These are phyloP conservation scores for Cochlearia excelsa DNA, from an alignment of 345 rosid species.

Conservation along the genomic window DNA sequence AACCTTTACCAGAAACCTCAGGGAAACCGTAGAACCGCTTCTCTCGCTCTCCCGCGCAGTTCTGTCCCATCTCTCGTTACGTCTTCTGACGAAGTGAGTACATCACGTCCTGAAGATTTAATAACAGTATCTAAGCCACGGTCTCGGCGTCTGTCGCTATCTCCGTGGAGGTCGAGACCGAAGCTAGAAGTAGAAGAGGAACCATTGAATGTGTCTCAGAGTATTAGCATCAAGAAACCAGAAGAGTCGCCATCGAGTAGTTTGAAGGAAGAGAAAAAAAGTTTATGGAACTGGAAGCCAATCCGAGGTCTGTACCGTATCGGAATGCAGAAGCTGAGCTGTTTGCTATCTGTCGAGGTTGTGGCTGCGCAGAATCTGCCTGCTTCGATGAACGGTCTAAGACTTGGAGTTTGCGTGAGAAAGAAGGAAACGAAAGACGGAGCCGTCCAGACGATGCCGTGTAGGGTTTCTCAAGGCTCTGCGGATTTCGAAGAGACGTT, in stretches of 20 bases:
- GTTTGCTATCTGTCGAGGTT: constrained; percentile 84
- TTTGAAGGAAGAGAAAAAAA: constrained; percentile 52
- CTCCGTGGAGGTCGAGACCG: constrained; percentile 84
- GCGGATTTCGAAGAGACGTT: constrained; percentile 94
- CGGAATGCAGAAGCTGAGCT: constrained; percentile 84
- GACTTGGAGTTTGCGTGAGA: constrained; percentile 79
- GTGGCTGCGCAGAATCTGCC: constrained; percentile 81
- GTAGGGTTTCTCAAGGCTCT: constrained; percentile 76
- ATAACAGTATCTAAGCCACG: constrained; percentile 35
- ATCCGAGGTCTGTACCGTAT: constrained; percentile 73
- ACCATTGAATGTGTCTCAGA: constrained; percentile 23
- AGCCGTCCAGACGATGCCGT: constrained; percentile 89
- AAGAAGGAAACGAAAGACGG: constrained; percentile 85
- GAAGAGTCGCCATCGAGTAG: constrained; percentile 17
- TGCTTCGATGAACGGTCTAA: constrained; percentile 87
- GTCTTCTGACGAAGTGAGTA: constrained; percentile 40
- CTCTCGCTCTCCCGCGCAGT: constrained; percentile 76
- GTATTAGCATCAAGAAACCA: constrained; percentile 37
- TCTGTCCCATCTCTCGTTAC: constrained; percentile 45
- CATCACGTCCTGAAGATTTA: constrained; percentile 32
- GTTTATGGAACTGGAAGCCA: constrained; percentile 95
- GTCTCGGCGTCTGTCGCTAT: constrained; percentile 73
- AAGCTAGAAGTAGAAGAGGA: constrained; percentile 56
- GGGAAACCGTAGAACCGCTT: constrained; percentile 62
- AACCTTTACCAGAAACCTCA: constrained; percentile 76